phyloP scores from a whole-genome alignment of 2,329 filamentous ascomycete genomes.

The Pseudonectria buxi region DNA sequence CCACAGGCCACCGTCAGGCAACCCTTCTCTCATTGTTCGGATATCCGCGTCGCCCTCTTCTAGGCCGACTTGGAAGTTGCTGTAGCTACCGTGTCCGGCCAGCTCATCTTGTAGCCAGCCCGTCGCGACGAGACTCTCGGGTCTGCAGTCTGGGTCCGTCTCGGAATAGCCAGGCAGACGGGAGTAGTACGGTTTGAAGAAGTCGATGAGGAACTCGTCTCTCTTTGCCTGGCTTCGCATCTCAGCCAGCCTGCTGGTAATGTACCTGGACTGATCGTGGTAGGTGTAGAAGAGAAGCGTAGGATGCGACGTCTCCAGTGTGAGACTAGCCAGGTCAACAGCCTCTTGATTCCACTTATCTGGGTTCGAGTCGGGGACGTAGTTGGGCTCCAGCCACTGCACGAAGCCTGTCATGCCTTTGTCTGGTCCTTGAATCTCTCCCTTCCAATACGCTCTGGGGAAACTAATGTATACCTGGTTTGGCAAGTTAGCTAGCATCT shows the following conservation, averaged over 20 bases:
- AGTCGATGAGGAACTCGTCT: constrained; percentile 50
- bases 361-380: constrained; percentile 56
- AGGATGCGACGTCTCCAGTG: constrained; percentile 55
- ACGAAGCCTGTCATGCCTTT: constrained; percentile 58
- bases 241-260: constrained; percentile 40
- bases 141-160: constrained; percentile 49
- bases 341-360: constrained; percentile 67
- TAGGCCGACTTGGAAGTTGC: constrained; percentile 75
- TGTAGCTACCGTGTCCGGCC: constrained; percentile 76
- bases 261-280: constrained; percentile 52
- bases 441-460: constrained; percentile 65
- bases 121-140: constrained; percentile 60
- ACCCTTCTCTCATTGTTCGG: constrained; percentile 52
- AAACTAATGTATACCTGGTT: constrained; percentile 63
- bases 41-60: constrained; percentile 66
- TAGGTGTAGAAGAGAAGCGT: constrained; percentile 81
- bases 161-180: constrained; percentile 61
- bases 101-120: constrained; percentile 73
- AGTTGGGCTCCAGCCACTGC: constrained; percentile 67
- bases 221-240: constrained; percentile 40
- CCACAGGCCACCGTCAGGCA: constrained; percentile 68
- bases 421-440: constrained; percentile 29
- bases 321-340: constrained; percentile 67
- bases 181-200: constrained; percentile 74
- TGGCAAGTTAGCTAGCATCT: too few relatives aligned